phyloP scores from a whole-genome alignment of 169 alveolate genomes.

The Eimeria brunetti region DNA sequence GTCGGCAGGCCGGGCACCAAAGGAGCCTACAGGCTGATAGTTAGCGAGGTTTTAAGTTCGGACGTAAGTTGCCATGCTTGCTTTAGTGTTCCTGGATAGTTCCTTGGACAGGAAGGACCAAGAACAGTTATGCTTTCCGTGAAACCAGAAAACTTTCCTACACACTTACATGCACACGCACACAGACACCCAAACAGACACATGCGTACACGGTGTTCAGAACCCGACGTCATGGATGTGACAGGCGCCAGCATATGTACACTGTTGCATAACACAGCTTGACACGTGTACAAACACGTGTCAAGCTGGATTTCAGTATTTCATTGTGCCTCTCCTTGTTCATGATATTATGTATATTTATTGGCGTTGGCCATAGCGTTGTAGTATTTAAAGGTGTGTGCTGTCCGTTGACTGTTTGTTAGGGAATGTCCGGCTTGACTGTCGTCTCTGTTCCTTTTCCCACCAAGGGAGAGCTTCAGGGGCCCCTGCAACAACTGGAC shows the following conservation, averaged over 20 bases:
- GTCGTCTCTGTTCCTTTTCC: background rate
- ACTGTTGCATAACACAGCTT: background rate
- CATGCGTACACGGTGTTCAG: background rate
- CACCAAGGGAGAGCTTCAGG: background rate
- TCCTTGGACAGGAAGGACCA: background rate
- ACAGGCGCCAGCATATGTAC: background rate
- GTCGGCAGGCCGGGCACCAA: background rate
- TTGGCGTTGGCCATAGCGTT: background rate
- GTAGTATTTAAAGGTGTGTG: background rate
- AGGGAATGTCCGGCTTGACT: background rate
- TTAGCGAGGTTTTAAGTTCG: background rate
- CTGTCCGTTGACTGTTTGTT: background rate
- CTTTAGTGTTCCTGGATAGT: background rate
- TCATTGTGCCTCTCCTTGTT: background rate
- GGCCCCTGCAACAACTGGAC: background rate
- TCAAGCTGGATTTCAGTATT: background rate
- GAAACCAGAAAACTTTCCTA: too few species aligned
- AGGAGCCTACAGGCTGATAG: background rate
- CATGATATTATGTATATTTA: too few species aligned
- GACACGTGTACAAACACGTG: too few species aligned
- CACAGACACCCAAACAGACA: too few species aligned
- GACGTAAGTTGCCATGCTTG: background rate
- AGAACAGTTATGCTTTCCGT: background rate
- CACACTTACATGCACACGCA: too few species aligned
- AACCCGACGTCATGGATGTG: background rate